Percentiles rank a stretch among this genome's conserved stretches.
These are phyloP conservation scores for Cyanodermella asteris DNA, from an alignment of 2,329 filamentous ascomycete species.

Conservation along the genomic window DNA sequence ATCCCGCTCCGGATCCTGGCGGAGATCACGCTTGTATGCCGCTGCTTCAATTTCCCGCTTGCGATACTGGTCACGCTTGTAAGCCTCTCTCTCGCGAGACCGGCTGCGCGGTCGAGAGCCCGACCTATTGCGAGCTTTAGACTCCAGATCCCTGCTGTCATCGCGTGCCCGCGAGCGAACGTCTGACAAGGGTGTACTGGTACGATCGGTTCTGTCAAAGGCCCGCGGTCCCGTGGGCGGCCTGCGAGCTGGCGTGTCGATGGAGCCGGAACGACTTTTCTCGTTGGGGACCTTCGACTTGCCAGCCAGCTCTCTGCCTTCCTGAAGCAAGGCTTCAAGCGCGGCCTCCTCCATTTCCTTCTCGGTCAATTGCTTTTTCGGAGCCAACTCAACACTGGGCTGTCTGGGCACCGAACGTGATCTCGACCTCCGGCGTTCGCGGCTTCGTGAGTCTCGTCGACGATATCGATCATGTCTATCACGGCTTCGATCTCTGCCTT, in stretches of 20 bases:
- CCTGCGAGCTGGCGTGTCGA: conserved; percentile 17
- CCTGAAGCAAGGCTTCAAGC: conserved; percentile 29
- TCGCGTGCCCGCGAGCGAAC: no score
- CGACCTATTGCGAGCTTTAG: no score
- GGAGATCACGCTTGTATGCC: conserved; percentile 2
- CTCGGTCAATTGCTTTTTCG: conserved; percentile 12
- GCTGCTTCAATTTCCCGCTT: no score
- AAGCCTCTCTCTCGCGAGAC: no score
- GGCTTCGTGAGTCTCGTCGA: conserved; percentile 10
- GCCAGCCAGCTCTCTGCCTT: conserved; percentile 31
- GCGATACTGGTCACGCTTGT: no score
- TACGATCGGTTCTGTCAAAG: no score
- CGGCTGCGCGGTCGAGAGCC: no score
- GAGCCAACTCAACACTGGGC: background rate
- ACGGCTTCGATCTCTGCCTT: conserved; percentile 12
- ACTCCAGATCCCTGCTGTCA: no score
- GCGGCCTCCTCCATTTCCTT: conserved; percentile 34
- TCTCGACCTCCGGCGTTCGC: background rate
- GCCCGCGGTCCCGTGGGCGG: no score
- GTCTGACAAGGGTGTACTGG: no score
- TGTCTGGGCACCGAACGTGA: background rate
- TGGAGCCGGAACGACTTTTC: conserved; percentile 16
- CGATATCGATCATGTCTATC: no score
- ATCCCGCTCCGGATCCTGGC: conserved; percentile 3
- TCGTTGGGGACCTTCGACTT: conserved; percentile 18